These are phyloP conservation scores for Pleurotus citrinopileatus DNA, from an alignment of 768 basidiomycete genomes.

Conservation along the genomic window DNA sequence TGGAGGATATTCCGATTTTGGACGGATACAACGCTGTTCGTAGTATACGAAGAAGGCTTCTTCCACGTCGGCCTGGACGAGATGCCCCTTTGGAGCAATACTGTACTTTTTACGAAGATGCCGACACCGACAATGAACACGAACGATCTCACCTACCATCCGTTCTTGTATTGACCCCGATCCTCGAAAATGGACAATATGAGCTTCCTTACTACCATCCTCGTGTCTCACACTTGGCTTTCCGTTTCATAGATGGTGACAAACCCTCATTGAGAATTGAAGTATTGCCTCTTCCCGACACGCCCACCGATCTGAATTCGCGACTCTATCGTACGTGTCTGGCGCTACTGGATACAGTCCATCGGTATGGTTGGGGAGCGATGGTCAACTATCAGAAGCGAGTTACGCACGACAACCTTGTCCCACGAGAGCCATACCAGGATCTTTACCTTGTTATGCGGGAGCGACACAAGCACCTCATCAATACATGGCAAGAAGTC, in stretches of 20 bases:
- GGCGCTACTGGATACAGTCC: conserved; percentile 76
- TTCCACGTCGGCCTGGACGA: conserved; percentile 76
- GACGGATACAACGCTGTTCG: conserved; percentile 37
- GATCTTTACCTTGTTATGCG: conserved; percentile 89
- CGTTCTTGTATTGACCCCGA: conserved; percentile 58
- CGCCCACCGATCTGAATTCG: conserved; percentile 48
- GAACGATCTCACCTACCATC: conserved; percentile 21
- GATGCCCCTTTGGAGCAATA: conserved; percentile 75
- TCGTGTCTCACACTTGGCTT: conserved; percentile 73
- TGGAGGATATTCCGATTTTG: conserved; percentile 32
- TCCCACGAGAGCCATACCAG: conserved; percentile 78
- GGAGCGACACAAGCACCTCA: conserved; percentile 75
- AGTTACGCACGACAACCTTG: conserved; percentile 76
- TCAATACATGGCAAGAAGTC: conserved; percentile 72
- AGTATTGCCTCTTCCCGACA: conserved; percentile 47
- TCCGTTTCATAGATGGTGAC: conserved; percentile 47
- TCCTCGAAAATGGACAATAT: conserved; percentile 34
- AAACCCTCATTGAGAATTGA: conserved; percentile 48
- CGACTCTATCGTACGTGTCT: conserved; percentile 80
- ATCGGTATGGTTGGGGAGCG: conserved; percentile 88
- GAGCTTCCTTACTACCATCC: conserved; percentile 91
- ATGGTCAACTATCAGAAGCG: conserved; percentile 84
- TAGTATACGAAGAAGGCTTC: conserved; percentile 62
- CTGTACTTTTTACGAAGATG: conserved; percentile 71
- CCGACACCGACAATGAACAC: conserved; percentile 15